phyloP scores from a whole-genome alignment of 495 filamentous ascomycete genomes.

The Niebla homalea region DNA sequence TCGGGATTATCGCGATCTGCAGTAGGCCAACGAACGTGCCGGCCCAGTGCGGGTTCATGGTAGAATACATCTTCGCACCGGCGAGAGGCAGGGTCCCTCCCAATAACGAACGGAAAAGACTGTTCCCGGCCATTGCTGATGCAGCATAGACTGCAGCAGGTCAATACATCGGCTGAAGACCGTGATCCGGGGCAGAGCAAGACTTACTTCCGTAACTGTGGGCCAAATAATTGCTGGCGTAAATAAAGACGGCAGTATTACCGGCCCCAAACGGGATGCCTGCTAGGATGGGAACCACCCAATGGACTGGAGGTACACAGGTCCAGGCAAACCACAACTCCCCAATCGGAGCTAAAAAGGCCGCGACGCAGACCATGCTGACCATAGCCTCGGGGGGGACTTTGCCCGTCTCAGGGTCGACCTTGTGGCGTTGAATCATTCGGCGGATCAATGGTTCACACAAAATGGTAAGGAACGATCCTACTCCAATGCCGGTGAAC shows the following conservation, averaged over 20 bases:
- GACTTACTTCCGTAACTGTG: slow-evolving; percentile 48
- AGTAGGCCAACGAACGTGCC: slow-evolving; percentile 60
- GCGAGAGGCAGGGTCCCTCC: slow-evolving; percentile 64
- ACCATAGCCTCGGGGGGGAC: slow-evolving; percentile 63
- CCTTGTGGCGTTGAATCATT: slow-evolving; percentile 55
- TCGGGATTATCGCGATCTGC: slow-evolving; percentile 58
- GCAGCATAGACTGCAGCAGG: slow-evolving; percentile 46
- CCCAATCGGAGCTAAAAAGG: slow-evolving; percentile 53
- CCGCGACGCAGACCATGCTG: slow-evolving; percentile 54
- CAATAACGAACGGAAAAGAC: slow-evolving; percentile 51
- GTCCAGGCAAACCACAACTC: slow-evolving; percentile 78
- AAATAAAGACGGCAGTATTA: slow-evolving; percentile 68
- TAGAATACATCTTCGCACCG: slow-evolving; percentile 55
- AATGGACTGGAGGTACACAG: slow-evolving; percentile 58
- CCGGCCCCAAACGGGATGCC: slow-evolving; percentile 71
- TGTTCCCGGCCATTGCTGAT: slow-evolving; percentile 63
- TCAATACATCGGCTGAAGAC: not conserved
- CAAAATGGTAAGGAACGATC: slow-evolving; percentile 50
- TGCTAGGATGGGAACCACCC: slow-evolving; percentile 59
- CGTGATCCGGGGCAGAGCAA: not conserved
- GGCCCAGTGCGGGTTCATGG: slow-evolving; percentile 64
- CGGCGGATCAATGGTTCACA: slow-evolving; percentile 58
- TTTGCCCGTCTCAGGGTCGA: slow-evolving; percentile 55
- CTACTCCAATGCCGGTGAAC: slow-evolving; percentile 64
- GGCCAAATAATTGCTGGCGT: slow-evolving; percentile 65